phyloP scores from a whole-genome alignment of 495 filamentous ascomycete genomes.

The Neurospora sp. region DNA sequence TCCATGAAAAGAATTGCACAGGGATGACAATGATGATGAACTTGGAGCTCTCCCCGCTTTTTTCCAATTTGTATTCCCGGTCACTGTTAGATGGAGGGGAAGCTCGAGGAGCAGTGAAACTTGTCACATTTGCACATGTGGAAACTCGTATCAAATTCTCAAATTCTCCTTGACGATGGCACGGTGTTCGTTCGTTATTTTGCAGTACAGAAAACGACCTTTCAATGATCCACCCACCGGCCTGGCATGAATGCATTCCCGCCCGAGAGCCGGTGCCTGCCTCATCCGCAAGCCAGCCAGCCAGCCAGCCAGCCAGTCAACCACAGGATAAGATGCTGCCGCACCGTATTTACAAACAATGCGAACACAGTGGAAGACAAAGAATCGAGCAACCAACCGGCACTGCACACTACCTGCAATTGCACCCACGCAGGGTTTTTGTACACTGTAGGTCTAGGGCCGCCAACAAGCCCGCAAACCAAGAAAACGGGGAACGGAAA shows the following conservation, averaged over 20 bases:
- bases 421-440: too few relatives aligned
- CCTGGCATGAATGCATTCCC: neutral
- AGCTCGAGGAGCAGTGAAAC: neutral
- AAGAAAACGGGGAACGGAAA: too few relatives aligned
- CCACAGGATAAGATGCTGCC: neutral
- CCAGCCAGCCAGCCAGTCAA: neutral
- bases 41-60: neutral
- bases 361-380: neutral
- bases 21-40: neutral
- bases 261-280: neutral
- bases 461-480: too few relatives aligned
- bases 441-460: too few relatives aligned
- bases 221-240: neutral
- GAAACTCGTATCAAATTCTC: neutral
- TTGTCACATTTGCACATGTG: neutral
- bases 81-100: neutral
- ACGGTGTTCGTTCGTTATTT: neutral
- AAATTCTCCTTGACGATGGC: too few relatives aligned
- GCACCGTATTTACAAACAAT: neutral
- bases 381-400: neutral
- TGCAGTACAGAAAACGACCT: neutral
- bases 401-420: neutral
- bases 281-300: neutral
- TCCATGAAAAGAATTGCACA: neutral
- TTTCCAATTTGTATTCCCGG: neutral